Evolutionary conservation across 345 rosid species (phyloP).

Genomic region (Pistacia vera): DNA sequence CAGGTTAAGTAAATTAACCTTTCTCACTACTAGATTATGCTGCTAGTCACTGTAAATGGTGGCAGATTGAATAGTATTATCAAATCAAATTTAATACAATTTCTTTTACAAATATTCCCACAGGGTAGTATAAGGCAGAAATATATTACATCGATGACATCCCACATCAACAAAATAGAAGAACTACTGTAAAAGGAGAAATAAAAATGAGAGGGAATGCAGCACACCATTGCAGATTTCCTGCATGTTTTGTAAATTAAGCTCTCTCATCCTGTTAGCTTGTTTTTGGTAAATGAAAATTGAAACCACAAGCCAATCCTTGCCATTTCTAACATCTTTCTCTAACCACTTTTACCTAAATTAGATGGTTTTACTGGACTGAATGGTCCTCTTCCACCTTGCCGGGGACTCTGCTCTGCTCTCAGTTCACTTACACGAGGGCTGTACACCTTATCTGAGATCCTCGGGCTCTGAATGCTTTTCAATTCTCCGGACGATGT

Average conservation of each 20-base stretch:
- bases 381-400: slow-evolving; percentile 55
- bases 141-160: slow-evolving; percentile 3
- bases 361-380: slow-evolving; percentile 65
- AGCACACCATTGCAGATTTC: not conserved
- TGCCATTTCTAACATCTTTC: not conserved
- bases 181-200: not conserved
- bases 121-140: not conserved
- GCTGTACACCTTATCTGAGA: slow-evolving; percentile 54
- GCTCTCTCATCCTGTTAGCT: not conserved
- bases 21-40: too few relatives aligned
- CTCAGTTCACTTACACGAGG: slow-evolving; percentile 58
- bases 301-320: not conserved
- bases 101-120: not conserved
- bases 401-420: slow-evolving; percentile 59
- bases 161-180: not conserved
- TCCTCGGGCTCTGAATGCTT: slow-evolving; percentile 57
- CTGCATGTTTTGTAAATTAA: not conserved
- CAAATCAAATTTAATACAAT: not conserved
- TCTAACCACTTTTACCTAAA: slow-evolving; percentile 65
- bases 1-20: too few relatives aligned
- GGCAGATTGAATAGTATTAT: not conserved
- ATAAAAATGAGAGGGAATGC: too few relatives aligned
- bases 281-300: not conserved
- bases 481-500: slow-evolving; percentile 57
- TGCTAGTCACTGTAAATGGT: not conserved